A percentile compares a stretch with the other conserved stretches of the same genome.
These are phyloP conservation scores for Calonectria montana DNA, from an alignment of 2,329 filamentous ascomycete genomes.

Conservation along the genomic window DNA sequence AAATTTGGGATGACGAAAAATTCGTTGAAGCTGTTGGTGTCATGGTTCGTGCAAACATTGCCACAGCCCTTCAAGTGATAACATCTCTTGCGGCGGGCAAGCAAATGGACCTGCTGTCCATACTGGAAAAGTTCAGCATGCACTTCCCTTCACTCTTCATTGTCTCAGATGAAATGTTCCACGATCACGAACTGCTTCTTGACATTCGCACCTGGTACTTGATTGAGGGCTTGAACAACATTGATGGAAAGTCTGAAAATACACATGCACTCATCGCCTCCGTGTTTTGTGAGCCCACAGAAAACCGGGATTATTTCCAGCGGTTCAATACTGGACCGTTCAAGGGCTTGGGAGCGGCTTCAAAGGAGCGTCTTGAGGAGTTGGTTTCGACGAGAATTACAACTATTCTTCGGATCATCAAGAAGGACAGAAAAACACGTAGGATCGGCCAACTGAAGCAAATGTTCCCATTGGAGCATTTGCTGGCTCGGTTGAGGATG, in stretches of 20 bases:
- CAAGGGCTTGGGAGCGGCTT: constrained; percentile 36
- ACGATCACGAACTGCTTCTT: constrained; percentile 43
- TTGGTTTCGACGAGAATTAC: constrained; percentile 40
- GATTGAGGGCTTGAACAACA: constrained; percentile 42
- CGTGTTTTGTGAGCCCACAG: constrained; percentile 44
- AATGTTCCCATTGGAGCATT: constrained; percentile 28
- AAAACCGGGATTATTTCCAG: background rate
- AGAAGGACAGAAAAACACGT: constrained; percentile 16
- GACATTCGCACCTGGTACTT: constrained; percentile 51
- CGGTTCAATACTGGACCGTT: constrained; percentile 41
- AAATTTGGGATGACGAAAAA: background rate
- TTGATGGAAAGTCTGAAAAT: constrained; percentile 15
- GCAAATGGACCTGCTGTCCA: constrained; percentile 30
- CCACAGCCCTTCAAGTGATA: constrained; percentile 47
- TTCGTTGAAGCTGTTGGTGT: constrained; percentile 19
- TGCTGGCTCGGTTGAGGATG: constrained; percentile 31
- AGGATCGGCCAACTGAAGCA: constrained; percentile 28
- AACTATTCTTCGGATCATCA: constrained; percentile 24
- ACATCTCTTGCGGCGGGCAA: constrained; percentile 20
- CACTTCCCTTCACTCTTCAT: constrained; percentile 46
- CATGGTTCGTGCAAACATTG: constrained; percentile 50
- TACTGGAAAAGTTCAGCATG: constrained; percentile 47
- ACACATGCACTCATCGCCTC: constrained; percentile 38
- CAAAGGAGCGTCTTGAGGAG: constrained; percentile 25
- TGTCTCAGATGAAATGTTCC: constrained; percentile 24